A percentile compares a stretch with the other conserved stretches of the same genome.
Evolutionary conservation across 768 basidiomycete species (phyloP).

Genomic region (Pleurotus cornucopiae): DNA sequence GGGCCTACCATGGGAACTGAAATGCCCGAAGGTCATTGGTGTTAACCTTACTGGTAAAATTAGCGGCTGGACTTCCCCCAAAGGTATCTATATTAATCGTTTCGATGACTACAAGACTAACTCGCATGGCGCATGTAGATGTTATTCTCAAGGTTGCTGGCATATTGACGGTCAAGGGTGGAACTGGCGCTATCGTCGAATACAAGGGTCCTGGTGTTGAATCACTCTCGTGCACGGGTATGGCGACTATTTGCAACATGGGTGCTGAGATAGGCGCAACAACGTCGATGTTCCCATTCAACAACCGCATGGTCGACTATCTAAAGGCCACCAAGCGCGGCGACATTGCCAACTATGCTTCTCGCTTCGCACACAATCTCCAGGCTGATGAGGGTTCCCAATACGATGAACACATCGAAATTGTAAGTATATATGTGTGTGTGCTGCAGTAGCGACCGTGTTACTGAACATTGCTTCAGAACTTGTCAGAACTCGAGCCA

Average conservation of each 20-base stretch:
- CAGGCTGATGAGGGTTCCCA: constrained; percentile 83
- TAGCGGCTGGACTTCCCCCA: constrained; percentile 95
- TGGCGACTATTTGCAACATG: constrained; percentile 99
- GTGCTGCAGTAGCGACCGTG: background rate
- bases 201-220: constrained; percentile 95
- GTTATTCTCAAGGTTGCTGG: constrained; percentile 99
- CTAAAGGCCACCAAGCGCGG: constrained; percentile 91
- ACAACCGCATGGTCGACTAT: constrained; percentile 89
- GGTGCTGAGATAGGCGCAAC: constrained; percentile 99
- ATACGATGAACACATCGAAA: constrained; percentile 92
- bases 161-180: constrained; percentile 98
- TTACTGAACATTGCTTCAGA: constrained; percentile 34
- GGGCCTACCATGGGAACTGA: constrained; percentile 96
- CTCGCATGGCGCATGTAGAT: constrained; percentile 41
- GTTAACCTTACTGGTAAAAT: constrained; percentile 96
- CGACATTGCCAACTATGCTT: constrained; percentile 85
- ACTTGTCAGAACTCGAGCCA: constrained; percentile 95
- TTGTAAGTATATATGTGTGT: constrained; percentile 45
- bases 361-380: constrained; percentile 87
- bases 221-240: constrained; percentile 95
- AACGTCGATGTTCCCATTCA: constrained; percentile 98
- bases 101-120: background rate
- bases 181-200: constrained; percentile 98
- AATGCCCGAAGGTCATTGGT: constrained; percentile 99
- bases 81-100: constrained; percentile 52